phyloP scores from a whole-genome alignment of 352 stramenopile species.

The Phytophthora tentaculata region DNA sequence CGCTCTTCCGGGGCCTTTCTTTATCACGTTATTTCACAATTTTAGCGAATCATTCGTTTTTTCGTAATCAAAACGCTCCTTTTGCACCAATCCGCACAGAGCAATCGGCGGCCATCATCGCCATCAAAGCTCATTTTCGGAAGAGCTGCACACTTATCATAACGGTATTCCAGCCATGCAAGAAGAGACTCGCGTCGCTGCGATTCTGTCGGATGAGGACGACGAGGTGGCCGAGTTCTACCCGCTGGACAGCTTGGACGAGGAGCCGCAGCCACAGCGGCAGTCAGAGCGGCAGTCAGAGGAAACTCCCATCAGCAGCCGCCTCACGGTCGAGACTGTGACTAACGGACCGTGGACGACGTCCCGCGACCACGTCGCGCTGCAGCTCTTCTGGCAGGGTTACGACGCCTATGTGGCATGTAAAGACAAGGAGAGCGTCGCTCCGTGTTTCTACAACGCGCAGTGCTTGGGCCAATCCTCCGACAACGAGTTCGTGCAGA shows the following conservation, averaged over 20 bases:
- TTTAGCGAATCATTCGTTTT: slow-evolving; percentile 11
- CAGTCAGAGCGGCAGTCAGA: neutral
- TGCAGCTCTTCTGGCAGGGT: slow-evolving; percentile 77
- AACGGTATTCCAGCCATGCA: slow-evolving; percentile 1
- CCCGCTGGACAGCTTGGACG: slow-evolving; percentile 25
- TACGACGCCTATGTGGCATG: slow-evolving; percentile 66
- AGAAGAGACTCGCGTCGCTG: slow-evolving; percentile 1
- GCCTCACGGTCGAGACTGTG: slow-evolving; percentile 26
- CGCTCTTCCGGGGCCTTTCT: slow-evolving; percentile 1
- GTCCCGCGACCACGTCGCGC: slow-evolving; percentile 56
- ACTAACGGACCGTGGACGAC: slow-evolving; percentile 35
- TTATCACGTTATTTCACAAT: neutral
- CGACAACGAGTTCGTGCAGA: slow-evolving; percentile 61
- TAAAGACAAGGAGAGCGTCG: slow-evolving; percentile 55
- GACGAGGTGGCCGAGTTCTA: slow-evolving; percentile 40
- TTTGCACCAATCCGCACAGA: slow-evolving; percentile 14
- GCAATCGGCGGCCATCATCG: slow-evolving; percentile 18
- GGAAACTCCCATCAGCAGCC: slow-evolving; percentile 5
- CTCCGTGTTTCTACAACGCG: slow-evolving; percentile 63
- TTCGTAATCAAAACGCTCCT: slow-evolving; percentile 4
- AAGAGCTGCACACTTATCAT: slow-evolving; percentile 12
- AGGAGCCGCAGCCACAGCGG: slow-evolving; percentile 4
- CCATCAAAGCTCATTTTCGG: slow-evolving; percentile 18
- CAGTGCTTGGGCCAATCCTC: slow-evolving; percentile 42
- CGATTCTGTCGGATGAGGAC: slow-evolving; percentile 18